These are phyloP conservation scores for Przewalskia tangutica DNA, from an alignment of 257 asterid genomes.

Conservation along the genomic window DNA sequence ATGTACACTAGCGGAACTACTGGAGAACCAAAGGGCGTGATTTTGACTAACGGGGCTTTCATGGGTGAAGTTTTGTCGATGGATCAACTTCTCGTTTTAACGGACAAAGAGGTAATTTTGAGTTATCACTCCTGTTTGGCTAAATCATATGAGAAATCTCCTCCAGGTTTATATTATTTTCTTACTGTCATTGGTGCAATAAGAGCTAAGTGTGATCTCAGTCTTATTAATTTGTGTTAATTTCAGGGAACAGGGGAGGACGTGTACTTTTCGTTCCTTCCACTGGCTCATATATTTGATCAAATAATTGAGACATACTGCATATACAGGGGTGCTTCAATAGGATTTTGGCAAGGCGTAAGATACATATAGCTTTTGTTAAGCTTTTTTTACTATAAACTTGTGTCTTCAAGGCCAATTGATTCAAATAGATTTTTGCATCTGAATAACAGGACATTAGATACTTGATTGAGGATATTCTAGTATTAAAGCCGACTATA, in stretches of 20 bases:
- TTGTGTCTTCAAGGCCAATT: neutral
- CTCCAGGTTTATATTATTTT: neutral
- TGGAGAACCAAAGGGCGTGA: constrained; percentile 93
- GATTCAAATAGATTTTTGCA: neutral
- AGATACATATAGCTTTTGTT: constrained; percentile 11
- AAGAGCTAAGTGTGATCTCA: neutral
- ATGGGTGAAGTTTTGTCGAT: constrained; percentile 75
- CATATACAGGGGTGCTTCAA: constrained; percentile 59
- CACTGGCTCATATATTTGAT: constrained; percentile 89
- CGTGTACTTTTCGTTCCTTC: constrained; percentile 84
- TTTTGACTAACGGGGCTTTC: constrained; percentile 57
- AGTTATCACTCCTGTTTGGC: constrained; percentile 9
- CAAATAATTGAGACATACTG: constrained; percentile 70
- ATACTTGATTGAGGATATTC: constrained; percentile 77
- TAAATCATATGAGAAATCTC: constrained; percentile 13
- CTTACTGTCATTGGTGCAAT: neutral
- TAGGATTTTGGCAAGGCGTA: constrained; percentile 98
- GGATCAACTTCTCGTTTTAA: constrained; percentile 55
- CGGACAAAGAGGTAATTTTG: constrained; percentile 49
- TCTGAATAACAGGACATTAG: constrained; percentile 61
- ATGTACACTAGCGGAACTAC: constrained; percentile 98
- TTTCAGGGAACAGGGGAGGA: constrained; percentile 62
- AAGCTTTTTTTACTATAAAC: neutral
- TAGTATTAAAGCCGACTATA: constrained; percentile 66
- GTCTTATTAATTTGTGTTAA: neutral